A percentile compares a stretch with the other conserved stretches of the same genome.
These are phyloP conservation scores for Primulina eburnea DNA, from an alignment of 257 asterid species.

Conservation along the genomic window DNA sequence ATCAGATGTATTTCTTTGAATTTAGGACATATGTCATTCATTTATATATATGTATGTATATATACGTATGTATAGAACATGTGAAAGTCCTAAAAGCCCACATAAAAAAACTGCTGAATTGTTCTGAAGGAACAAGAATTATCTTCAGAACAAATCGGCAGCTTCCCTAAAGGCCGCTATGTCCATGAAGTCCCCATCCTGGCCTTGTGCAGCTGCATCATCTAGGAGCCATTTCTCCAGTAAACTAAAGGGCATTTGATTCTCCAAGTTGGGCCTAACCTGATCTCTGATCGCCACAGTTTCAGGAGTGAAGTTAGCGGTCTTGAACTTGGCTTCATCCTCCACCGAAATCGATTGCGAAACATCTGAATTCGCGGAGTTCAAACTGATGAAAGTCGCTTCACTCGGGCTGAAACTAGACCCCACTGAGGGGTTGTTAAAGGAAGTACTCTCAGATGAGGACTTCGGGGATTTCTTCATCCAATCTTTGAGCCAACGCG, in stretches of 20 bases:
- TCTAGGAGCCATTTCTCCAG: constrained; percentile 66
- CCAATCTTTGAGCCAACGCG: constrained; percentile 64
- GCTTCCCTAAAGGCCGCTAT: constrained; percentile 50
- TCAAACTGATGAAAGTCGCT: constrained; percentile 48
- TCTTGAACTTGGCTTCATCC: constrained; percentile 24
- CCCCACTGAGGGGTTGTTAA: constrained; percentile 35
- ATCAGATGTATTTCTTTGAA: not conserved
- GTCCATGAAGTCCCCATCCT: constrained; percentile 56
- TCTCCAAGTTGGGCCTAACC: constrained; percentile 31
- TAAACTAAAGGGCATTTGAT: constrained; percentile 40
- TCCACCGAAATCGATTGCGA: constrained; percentile 24
- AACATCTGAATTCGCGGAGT: constrained; percentile 39
- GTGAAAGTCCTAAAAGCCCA: not conserved
- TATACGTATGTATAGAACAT: not conserved
- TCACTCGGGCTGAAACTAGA: constrained; percentile 57
- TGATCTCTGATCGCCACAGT: constrained; percentile 20
- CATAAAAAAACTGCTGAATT: constrained; percentile 34
- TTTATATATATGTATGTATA: too few species aligned
- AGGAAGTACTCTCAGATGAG: constrained; percentile 23
- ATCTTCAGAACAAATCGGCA: constrained; percentile 74
- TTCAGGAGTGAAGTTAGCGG: constrained; percentile 7
- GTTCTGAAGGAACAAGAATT: constrained; percentile 38
- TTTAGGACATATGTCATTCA: not conserved
- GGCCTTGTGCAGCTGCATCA: constrained; percentile 52
- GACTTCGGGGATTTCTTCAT: constrained; percentile 35